phyloP scores from a whole-genome alignment of 2,329 filamentous ascomycete species.

The Colletotrichum sp. region DNA sequence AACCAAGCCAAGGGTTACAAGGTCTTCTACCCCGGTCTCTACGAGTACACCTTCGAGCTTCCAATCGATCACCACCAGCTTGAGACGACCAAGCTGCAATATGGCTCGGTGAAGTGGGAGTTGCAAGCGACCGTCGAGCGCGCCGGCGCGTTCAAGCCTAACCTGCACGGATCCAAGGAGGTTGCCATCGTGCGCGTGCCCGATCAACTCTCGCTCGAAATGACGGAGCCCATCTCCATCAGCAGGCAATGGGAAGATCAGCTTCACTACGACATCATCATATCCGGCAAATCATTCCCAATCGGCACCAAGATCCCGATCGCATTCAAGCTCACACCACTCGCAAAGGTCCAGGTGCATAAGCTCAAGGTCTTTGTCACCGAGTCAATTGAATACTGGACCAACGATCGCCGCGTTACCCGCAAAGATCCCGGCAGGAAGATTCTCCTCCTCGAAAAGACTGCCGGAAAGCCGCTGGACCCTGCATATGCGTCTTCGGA shows the following conservation, averaged over 20 bases:
- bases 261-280: constrained; percentile 93
- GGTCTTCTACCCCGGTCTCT: constrained; percentile 77
- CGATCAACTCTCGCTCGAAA: constrained; percentile 86
- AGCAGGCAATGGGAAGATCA: constrained; percentile 95
- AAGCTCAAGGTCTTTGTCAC: constrained; percentile 91
- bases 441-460: constrained; percentile 86
- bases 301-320: constrained; percentile 88
- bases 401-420: constrained; percentile 82
- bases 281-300: constrained; percentile 93
- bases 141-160: constrained; percentile 87
- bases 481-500: constrained; percentile 78
- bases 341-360: constrained; percentile 93
- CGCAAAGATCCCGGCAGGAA: constrained; percentile 84
- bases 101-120: constrained; percentile 87
- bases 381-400: constrained; percentile 91
- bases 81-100: constrained; percentile 86
- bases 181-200: constrained; percentile 85
- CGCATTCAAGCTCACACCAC: constrained; percentile 89
- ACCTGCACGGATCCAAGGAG: constrained; percentile 82
- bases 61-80: constrained; percentile 87
- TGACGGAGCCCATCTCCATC: constrained; percentile 92
- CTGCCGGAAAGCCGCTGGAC: constrained; percentile 77
- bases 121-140: constrained; percentile 85
- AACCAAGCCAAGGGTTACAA: constrained; percentile 77
- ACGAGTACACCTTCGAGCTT: constrained; percentile 79